A percentile compares a stretch with the other conserved stretches of the same genome.
These are phyloP conservation scores for Tricladium varicosporioides DNA, from an alignment of 2,329 filamentous ascomycete species.

Conservation along the genomic window DNA sequence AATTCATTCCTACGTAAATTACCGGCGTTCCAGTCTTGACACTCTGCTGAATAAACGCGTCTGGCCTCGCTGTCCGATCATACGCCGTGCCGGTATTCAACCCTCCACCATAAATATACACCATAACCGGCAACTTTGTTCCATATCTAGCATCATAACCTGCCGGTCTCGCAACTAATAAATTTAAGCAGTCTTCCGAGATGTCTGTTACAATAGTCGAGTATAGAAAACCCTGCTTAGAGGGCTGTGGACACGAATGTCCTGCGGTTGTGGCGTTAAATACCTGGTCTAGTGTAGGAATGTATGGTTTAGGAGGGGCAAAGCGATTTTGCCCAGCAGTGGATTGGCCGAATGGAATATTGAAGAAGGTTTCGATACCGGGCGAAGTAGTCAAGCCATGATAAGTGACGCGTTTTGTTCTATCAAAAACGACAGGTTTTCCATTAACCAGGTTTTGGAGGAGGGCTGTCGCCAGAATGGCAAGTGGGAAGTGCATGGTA, in stretches of 20 bases:
- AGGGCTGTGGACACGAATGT: constrained; percentile 43
- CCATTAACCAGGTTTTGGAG: too few species aligned
- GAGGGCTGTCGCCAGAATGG: too few species aligned
- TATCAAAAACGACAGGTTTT: too few species aligned
- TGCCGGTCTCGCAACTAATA: constrained; percentile 53
- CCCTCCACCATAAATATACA: constrained; percentile 63
- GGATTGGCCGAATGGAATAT: constrained; percentile 47
- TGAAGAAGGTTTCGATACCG: constrained; percentile 46
- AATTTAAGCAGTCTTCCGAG: constrained; percentile 60
- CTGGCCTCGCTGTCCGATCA: constrained; percentile 34
- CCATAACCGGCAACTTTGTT: constrained; percentile 60
- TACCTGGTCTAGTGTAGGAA: constrained; percentile 32
- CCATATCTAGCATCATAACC: constrained; percentile 43
- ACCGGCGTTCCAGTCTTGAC: constrained; percentile 46
- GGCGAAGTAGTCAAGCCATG: constrained; percentile 29
- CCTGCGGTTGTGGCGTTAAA: constrained; percentile 42
- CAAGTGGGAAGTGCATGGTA: too few species aligned
- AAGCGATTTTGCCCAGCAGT: constrained; percentile 46
- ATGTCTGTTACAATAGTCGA: constrained; percentile 39
- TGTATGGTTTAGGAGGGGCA: constrained; percentile 41
- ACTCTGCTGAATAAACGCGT: constrained; percentile 45
- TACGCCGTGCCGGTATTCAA: constrained; percentile 15
- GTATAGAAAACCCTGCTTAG: constrained; percentile 35
- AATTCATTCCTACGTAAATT: constrained; percentile 58
- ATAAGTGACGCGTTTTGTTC: too few species aligned